Conservation (phyloP, 805 yeast species). For the Nakazawaea ishiwadae region DNA sequence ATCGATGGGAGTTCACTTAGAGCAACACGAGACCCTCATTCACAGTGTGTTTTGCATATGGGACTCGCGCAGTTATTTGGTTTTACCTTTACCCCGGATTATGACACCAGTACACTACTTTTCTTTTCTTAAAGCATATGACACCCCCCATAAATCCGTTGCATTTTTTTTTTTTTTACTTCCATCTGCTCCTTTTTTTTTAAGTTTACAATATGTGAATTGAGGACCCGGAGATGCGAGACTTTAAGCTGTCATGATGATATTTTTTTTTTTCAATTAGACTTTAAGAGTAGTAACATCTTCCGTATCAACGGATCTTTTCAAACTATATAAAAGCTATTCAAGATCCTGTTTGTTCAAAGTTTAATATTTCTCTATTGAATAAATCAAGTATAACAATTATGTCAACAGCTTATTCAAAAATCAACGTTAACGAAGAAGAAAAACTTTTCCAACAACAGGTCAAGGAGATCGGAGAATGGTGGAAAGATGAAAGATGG, state of each 20-base stretch:
- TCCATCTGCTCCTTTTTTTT: constrained; percentile 10
- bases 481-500: constrained; percentile 98
- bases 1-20: too few relatives aligned
- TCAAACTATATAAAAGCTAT: too few relatives aligned
- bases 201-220: too few relatives aligned
- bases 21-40: neutral
- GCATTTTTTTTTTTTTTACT: neutral
- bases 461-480: constrained; percentile 66
- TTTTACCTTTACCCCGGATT: constrained; percentile 6
- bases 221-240: too few relatives aligned
- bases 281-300: too few relatives aligned
- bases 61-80: neutral
- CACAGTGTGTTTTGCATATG: neutral
- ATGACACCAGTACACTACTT: too few relatives aligned
- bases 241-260: too few relatives aligned
- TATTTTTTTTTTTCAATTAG: too few relatives aligned
- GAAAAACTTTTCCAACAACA: constrained; percentile 62
- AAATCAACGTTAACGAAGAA: constrained; percentile 56
- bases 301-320: too few relatives aligned
- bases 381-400: constrained; percentile 19
- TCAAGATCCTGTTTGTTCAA: too few relatives aligned
- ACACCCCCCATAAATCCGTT: neutral
- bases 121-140: too few relatives aligned
- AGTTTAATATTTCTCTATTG: too few relatives aligned
- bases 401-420: constrained; percentile 40